Evolutionary conservation across 805 yeast species (phyloP).

Genomic region (Candida ulmi): DNA sequence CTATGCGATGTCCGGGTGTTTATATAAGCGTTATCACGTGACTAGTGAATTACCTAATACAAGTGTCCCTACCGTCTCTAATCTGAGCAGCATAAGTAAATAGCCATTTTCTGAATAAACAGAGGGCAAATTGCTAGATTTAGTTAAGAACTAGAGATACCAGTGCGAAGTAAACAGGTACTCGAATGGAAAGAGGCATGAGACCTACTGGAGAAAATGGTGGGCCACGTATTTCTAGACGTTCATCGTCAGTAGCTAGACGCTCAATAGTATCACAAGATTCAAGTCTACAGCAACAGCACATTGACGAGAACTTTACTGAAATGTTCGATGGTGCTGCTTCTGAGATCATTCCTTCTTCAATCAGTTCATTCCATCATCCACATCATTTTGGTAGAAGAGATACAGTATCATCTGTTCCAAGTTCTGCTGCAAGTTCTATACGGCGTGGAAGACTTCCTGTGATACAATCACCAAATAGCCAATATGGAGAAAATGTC

Average conservation of each 20-base stretch:
- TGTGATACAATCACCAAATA: slow-evolving; percentile 1
- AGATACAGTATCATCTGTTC: slow-evolving; percentile 13
- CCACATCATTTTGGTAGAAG: slow-evolving; percentile 43
- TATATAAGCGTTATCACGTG: no score
- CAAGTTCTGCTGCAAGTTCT: slow-evolving; percentile 23
- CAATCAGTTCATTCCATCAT: slow-evolving; percentile 72
- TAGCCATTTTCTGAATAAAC: no score
- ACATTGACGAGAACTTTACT: slow-evolving; percentile 52
- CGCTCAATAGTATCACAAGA: slow-evolving; percentile 26
- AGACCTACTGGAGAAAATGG: background rate
- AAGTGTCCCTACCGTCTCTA: no score
- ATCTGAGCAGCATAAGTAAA: no score
- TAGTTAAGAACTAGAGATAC: no score
- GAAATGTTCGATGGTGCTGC: slow-evolving; percentile 80
- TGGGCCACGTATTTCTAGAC: slow-evolving; percentile 5
- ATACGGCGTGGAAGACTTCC: slow-evolving; percentile 21
- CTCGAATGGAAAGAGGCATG: background rate
- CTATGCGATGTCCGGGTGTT: slow-evolving; percentile 5
- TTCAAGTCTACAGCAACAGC: slow-evolving; percentile 13
- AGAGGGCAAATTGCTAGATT: no score
- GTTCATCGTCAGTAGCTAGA: slow-evolving; percentile 26
- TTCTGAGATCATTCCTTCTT: slow-evolving; percentile 69
- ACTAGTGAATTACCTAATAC: no score
- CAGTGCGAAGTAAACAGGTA: no score
- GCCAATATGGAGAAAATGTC: slow-evolving; percentile 12